phyloP scores from a whole-genome alignment of 2,329 filamentous ascomycete species.

The Fusarium nisikadoi region DNA sequence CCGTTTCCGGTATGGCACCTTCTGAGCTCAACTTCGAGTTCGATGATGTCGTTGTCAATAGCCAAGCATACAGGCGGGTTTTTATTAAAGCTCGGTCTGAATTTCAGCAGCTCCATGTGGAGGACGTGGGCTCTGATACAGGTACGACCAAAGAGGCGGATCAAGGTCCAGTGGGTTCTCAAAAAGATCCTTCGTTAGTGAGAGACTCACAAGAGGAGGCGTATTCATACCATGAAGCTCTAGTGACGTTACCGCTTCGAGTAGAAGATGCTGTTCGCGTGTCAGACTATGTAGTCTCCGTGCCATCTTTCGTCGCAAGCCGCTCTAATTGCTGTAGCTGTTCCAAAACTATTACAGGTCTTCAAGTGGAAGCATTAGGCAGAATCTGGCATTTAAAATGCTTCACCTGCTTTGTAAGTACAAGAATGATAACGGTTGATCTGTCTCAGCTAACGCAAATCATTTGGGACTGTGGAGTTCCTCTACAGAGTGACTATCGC shows the following conservation, averaged over 20 bases:
- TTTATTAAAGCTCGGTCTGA: accelerated
- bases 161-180: accelerated
- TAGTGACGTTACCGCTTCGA: accelerated
- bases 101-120: accelerated
- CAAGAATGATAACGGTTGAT: no score
- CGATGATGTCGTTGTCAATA: accelerated
- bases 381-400: not conserved
- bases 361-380: accelerated
- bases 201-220: accelerated
- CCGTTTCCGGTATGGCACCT: not conserved
- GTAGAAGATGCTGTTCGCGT: no score
- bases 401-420: not conserved
- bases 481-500: accelerated
- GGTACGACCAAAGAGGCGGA: accelerated
- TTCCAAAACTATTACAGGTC: accelerated
- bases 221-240: accelerated
- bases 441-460: no score
- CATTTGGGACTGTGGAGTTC: not conserved
- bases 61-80: not conserved
- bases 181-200: accelerated
- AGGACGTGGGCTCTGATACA: not conserved
- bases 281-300: no score
- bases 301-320: no score
- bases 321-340: accelerated
- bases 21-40: not conserved